Base-by-base conservation (phyloP, 768 basidiomycete species). In the Neoboletus subvelutipes region DNA sequence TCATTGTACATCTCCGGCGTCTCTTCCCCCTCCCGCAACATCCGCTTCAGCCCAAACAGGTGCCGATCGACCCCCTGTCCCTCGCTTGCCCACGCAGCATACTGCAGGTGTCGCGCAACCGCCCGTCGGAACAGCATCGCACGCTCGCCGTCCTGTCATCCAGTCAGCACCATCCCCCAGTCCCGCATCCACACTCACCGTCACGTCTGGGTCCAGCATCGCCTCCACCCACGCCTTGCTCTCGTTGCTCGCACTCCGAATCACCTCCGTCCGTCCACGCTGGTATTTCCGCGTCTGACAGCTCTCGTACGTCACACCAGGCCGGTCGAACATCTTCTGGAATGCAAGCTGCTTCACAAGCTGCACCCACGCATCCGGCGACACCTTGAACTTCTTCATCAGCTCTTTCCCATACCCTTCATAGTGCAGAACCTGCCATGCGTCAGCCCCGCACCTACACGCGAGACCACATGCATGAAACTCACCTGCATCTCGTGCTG, bases 281-380 rank as follows among this genome's bases (percentile, higher is more conserved):
- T 92, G 84, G 78, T 84, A 99, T 71, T 92, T 94, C 28, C 97
- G 81, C 53, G 96, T 98, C 76, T 98, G 95, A 6, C 90, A 88
- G 60, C 87, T 88, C 79, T 99, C 96, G 76, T 99, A 99, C 58
- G 89, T 87, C 45, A 91, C 86, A 2, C 84, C 90, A 10, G 89
- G 86, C 2, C 89, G 80, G 7, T 77, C 76, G 64, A 78, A 80
- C 80, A 94, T 83, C 76, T 95, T 94, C 72, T 89, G 85, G 78
- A 92, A 98, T 22, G 95, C 96, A 46, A 98, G 86, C 73, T 98
- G 96, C 77, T 95, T 98, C 63, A 95, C 86, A 52, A 98, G 80
- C 75, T 99, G 97, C 18, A 82, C 91, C 86, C 94, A 94, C 28
- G 95, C 94, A 67, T 99, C 97, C 0, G 96, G 97, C 1, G 91